Percentiles rank a stretch among this genome's conserved stretches.
Evolutionary conservation across 495 filamentous ascomycete genomes (phyloP).

Genomic region (Penicillium mononematosum): DNA sequence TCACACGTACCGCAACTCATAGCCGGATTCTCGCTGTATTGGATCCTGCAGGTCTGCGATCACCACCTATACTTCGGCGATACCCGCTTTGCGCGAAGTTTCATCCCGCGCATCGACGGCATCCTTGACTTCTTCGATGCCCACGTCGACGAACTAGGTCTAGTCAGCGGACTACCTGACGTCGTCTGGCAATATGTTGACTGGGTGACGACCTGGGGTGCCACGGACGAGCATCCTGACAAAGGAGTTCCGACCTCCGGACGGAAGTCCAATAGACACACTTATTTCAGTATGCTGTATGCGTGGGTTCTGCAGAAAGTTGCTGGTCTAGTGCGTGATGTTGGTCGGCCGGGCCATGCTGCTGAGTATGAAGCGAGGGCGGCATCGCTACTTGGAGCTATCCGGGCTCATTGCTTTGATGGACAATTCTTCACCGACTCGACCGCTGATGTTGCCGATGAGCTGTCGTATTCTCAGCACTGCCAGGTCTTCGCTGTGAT

Average conservation of each 20-base stretch:
- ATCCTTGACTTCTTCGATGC: constrained; percentile 39
- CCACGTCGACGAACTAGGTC: constrained; percentile 30
- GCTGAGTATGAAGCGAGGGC: constrained; percentile 36
- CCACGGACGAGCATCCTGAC: constrained; percentile 34
- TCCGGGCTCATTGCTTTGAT: constrained; percentile 37
- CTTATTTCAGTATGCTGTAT: constrained; percentile 42
- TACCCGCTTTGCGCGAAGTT: constrained; percentile 23
- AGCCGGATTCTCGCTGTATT: constrained; percentile 38
- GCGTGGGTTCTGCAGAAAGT: constrained; percentile 32
- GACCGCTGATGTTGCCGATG: constrained; percentile 27
- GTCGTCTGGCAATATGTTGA: constrained; percentile 43
- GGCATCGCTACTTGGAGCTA: constrained; percentile 17
- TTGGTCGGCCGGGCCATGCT: constrained; percentile 32
- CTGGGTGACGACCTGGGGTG: constrained; percentile 41
- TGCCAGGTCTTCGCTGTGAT: constrained; percentile 40
- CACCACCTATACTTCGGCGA: constrained; percentile 40
- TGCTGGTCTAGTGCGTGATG: constrained; percentile 27
- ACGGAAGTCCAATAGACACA: constrained; percentile 28
- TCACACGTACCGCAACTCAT: constrained; percentile 37
- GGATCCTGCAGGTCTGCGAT: constrained; percentile 39
- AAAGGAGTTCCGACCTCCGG: constrained; percentile 39
- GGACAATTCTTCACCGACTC: constrained; percentile 36
- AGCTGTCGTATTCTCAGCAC: constrained; percentile 33
- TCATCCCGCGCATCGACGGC: constrained; percentile 37
- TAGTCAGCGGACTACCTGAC: constrained; percentile 29